Percentiles rank a stretch among this genome's conserved stretches.
phyloP scores from a whole-genome alignment of 1,284 basidiomycete species.

The Testicularia cyperi region DNA sequence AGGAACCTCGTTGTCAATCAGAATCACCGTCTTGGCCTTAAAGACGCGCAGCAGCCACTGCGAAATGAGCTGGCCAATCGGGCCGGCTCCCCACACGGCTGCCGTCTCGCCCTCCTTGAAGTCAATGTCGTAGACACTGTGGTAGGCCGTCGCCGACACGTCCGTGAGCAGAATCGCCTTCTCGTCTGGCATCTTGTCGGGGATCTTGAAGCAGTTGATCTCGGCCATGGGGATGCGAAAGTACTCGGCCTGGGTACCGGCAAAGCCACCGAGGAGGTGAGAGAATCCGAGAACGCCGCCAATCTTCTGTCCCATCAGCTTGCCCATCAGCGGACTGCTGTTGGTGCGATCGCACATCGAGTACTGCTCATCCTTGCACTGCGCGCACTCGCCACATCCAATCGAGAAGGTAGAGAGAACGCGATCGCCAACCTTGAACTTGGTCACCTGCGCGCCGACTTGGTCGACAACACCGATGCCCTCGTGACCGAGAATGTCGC shows the following conservation, averaged over 20 bases:
- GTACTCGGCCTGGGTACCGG: constrained; percentile 68
- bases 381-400: constrained; percentile 73
- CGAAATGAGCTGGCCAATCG: constrained; percentile 68
- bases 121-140: constrained; percentile 71
- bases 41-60: constrained; percentile 69
- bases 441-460: constrained; percentile 38
- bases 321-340: constrained; percentile 68
- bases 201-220: constrained; percentile 72
- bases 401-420: constrained; percentile 73
- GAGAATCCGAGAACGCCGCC: constrained; percentile 63
- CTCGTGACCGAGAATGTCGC: constrained; percentile 65
- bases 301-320: constrained; percentile 67
- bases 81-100: constrained; percentile 69
- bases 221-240: constrained; percentile 70
- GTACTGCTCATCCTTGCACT: constrained; percentile 72
- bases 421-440: constrained; percentile 44
- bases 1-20: constrained; percentile 69
- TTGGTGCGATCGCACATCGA: constrained; percentile 75
- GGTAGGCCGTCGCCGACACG: constrained; percentile 74
- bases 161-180: constrained; percentile 69
- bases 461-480: constrained; percentile 48
- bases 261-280: constrained; percentile 73
- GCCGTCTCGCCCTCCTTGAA: constrained; percentile 71
- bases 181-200: constrained; percentile 60
- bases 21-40: constrained; percentile 73